These are phyloP conservation scores for Rhizopogon salebrosus DNA, from an alignment of 768 basidiomycete genomes.

Conservation along the genomic window DNA sequence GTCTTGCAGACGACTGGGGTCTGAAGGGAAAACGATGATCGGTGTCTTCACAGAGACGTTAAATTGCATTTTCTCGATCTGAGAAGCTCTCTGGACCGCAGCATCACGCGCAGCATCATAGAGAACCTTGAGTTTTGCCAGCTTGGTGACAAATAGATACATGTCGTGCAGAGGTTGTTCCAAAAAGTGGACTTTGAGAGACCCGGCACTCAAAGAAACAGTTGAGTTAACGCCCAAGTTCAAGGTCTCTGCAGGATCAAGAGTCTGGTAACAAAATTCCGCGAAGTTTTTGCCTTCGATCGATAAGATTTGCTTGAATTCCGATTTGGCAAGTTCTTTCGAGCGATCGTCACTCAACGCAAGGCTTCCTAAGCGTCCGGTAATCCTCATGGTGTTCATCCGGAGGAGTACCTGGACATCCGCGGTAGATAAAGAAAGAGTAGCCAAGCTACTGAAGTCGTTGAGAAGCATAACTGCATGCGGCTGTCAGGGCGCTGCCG, in stretches of 20 bases:
- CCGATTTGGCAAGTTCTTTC: constrained; percentile 43
- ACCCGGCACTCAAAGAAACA: constrained; percentile 78
- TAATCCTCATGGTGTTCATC: constrained; percentile 68
- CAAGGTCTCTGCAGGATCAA: constrained; percentile 62
- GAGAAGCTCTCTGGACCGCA: constrained; percentile 89
- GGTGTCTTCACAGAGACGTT: constrained; percentile 88
- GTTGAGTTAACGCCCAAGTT: constrained; percentile 82
- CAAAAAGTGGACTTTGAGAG: constrained; percentile 83
- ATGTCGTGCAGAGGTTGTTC: constrained; percentile 89
- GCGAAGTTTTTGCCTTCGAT: constrained; percentile 95
- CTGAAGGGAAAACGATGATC: constrained; percentile 82
- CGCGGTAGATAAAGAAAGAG: constrained; percentile 85
- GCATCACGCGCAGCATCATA: constrained; percentile 93
- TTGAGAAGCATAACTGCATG: constrained; percentile 71
- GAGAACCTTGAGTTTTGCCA: constrained; percentile 86
- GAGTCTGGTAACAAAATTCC: constrained; percentile 91
- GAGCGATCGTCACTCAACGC: constrained; percentile 72
- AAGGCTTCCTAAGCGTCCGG: constrained; percentile 78
- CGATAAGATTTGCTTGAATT: constrained; percentile 82
- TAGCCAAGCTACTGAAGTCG: constrained; percentile 65
- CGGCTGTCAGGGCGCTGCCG: constrained; percentile 7
- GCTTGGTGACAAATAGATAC: constrained; percentile 74
- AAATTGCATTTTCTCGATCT: constrained; percentile 92
- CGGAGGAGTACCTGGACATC: constrained; percentile 75
- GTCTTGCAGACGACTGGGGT: constrained; percentile 58